Percentiles rank a stretch among this genome's conserved stretches.
Evolutionary conservation across 2,329 filamentous ascomycete species (phyloP).

Genomic region (Ascochyta clinopodiicola): DNA sequence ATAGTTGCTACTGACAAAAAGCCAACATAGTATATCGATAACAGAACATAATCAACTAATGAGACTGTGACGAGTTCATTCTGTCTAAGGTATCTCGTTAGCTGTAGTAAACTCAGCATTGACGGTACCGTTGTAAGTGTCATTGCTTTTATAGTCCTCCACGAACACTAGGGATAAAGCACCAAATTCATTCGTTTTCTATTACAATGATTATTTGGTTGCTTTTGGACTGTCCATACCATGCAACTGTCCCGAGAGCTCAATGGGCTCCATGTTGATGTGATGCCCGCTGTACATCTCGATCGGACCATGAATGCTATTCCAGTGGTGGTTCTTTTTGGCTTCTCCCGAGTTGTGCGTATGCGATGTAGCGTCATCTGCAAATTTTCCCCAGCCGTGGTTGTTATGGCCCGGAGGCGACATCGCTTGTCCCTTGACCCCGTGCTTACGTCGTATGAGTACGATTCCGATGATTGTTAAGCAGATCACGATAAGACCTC

Average conservation of each 20-base stretch:
- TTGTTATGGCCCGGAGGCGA: slow-evolving; percentile 8
- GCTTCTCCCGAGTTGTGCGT: not conserved
- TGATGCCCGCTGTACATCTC: slow-evolving; percentile 17
- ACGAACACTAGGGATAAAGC: too few relatives aligned
- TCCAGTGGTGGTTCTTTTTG: slow-evolving; percentile 9
- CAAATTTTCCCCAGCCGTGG: not conserved
- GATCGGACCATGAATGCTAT: slow-evolving; percentile 12
- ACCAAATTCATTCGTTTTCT: not conserved
- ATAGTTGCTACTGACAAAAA: not conserved
- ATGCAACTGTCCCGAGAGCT: slow-evolving; percentile 10
- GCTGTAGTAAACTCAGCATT: too few relatives aligned
- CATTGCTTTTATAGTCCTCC: too few relatives aligned
- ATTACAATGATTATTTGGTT: not conserved
- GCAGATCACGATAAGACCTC: slow-evolving; percentile 15
- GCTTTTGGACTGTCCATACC: not conserved
- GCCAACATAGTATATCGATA: too few relatives aligned
- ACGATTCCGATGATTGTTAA: slow-evolving; percentile 17
- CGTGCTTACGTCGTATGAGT: slow-evolving; percentile 19
- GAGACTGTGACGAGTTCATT: too few relatives aligned
- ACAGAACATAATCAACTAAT: too few relatives aligned
- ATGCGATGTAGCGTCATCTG: slow-evolving; percentile 1
- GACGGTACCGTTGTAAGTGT: too few relatives aligned
- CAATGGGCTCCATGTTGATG: slow-evolving; percentile 14
- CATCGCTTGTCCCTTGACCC: not conserved
- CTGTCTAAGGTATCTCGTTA: too few relatives aligned